A percentile compares a stretch with the other conserved stretches of the same genome.
phyloP scores from a whole-genome alignment of 805 yeast genomes.

The Yarrowia hollandica region DNA sequence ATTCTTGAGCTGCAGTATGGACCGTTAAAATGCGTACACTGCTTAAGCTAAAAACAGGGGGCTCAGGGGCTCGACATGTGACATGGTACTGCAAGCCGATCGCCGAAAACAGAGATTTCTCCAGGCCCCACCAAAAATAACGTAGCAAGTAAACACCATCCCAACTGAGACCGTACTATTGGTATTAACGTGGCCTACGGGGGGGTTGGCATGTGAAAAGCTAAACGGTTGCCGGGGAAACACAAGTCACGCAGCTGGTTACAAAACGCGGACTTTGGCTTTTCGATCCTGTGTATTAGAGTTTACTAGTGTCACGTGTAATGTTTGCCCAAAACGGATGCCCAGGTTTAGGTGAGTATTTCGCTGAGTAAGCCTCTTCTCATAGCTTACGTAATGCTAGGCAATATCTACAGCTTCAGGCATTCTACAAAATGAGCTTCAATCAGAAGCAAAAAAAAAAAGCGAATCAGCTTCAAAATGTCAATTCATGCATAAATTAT shows the following conservation, averaged over 20 bases:
- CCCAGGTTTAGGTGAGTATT: no score
- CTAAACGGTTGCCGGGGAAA: constrained; percentile 1
- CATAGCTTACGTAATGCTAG: no score
- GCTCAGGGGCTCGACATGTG: constrained; percentile 26
- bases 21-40: constrained; percentile 10
- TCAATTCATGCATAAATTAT: constrained; percentile 29
- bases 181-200: not conserved
- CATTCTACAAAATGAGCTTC: no score
- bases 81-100: constrained; percentile 8
- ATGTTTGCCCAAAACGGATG: no score
- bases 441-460: no score
- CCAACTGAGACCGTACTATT: not conserved
- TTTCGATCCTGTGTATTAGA: no score
- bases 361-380: no score
- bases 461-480: no score
- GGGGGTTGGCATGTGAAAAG: constrained; percentile 1
- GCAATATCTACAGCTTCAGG: no score
- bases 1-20: constrained; percentile 10
- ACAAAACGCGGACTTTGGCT: not conserved
- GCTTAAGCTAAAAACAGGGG: constrained; percentile 24
- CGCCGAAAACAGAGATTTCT: constrained; percentile 2
- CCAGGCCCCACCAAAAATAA: no score
- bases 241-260: not conserved
- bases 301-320: no score
- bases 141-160: no score